Evolutionary conservation across 2,329 filamentous ascomycete genomes (phyloP), one percentile per base, ranked within the genome.

Genomic region (Furcasterigmium sp.): DNA sequence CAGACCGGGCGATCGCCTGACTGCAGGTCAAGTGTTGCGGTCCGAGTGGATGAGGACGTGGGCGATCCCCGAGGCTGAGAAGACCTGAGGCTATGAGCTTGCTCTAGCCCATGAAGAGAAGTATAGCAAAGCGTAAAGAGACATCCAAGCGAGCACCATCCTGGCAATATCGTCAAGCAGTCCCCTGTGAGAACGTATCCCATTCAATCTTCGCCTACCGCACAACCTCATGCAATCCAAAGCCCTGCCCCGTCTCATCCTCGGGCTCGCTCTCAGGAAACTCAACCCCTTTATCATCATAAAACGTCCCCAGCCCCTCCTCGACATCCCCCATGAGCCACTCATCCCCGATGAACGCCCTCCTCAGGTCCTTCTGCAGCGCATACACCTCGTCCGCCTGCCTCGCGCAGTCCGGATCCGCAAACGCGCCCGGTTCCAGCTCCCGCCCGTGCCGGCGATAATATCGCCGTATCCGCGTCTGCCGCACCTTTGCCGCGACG

Each of bases 11-110:
- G 47, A 47, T 37, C 39, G 49, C 23, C 39, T 42, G 30, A 51
- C 39, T 41, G 49, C 42, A 15, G 41, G 43, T 28, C 18, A 49
- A 25, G 51, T 52, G 11, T 19, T 52, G 40, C 29, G 41, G 18
- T 45, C 43, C 41, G 41, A 36, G 20, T 53, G 46, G 48, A 53
- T 53, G 48, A 50, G 43, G 43, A 37, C 19, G n/a, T 46, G 37
- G 20, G 41, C 45, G 9, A 41, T 46, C 20, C 28, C 45, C 11
- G 38, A 26, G 26, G 45, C 45, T 10, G 34, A 35, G 19, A 35
- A 44, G 20, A 37, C 45, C 5, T 44, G 38, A n/a, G n/a, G n/a
- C n/a, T n/a, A n/a, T n/a, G n/a, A n/a, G n/a, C n/a, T n/a, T n/a
- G n/a, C n/a, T n/a, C n/a, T n/a, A n/a, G n/a, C n/a, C n/a, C n/a